A percentile compares a stretch with the other conserved stretches of the same genome.
Evolutionary conservation across 2,329 filamentous ascomycete genomes (phyloP).

Genomic region (Neonectria ditissima): DNA sequence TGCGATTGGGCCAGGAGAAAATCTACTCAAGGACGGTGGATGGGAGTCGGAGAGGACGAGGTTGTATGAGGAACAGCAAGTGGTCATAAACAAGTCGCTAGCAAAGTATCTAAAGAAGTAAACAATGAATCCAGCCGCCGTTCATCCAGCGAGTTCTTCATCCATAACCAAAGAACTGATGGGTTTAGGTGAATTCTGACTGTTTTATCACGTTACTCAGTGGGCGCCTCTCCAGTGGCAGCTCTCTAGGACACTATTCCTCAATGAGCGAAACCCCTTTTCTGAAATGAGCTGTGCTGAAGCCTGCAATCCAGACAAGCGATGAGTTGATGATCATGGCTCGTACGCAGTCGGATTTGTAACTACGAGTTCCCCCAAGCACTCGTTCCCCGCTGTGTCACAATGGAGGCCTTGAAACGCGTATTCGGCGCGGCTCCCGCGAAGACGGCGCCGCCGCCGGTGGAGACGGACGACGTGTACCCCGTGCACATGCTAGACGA

Average conservation of each 20-base stretch:
- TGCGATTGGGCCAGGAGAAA: constrained; percentile 39
- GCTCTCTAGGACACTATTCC: not conserved
- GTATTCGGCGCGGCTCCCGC: not conserved
- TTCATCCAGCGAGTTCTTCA: not conserved
- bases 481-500: constrained; percentile 50
- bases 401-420: not conserved
- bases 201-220: too few species aligned
- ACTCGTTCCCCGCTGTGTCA: too few species aligned
- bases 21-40: constrained; percentile 38
- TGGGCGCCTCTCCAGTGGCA: too few species aligned
- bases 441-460: not conserved
- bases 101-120: constrained; percentile 29
- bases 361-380: not conserved
- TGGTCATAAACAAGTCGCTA: constrained; percentile 23
- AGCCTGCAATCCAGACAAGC: not conserved
- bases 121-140: not conserved
- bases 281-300: not conserved
- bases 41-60: constrained; percentile 37
- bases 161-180: too few species aligned
- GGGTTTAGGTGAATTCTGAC: not conserved
- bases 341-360: not conserved
- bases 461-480: constrained; percentile 40
- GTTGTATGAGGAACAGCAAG: constrained; percentile 33
- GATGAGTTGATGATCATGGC: not conserved
- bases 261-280: not conserved